Conservation (phyloP, 2,329 filamentous ascomycete genomes). For the Fusarium compactum region DNA sequence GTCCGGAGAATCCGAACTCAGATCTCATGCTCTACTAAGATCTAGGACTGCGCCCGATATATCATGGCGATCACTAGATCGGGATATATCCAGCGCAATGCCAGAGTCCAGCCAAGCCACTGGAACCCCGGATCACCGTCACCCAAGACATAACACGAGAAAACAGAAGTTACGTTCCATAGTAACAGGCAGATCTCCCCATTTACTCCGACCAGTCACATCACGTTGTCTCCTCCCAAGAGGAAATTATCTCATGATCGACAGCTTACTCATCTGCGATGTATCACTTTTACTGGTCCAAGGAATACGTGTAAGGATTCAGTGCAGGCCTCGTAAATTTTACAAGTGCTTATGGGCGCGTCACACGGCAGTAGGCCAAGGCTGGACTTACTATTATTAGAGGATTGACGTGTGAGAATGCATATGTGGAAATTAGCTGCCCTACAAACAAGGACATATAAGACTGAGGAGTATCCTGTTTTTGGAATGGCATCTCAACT, state of each 20-base stretch:
- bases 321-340: conserved; percentile 5
- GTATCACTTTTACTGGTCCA: conserved; percentile 28
- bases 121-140: too few relatives aligned
- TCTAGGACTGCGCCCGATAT: neutral
- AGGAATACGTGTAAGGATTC: conserved; percentile 1
- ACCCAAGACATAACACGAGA: conserved; percentile 11
- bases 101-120: neutral
- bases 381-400: conserved; percentile 28
- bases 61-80: neutral
- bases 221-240: neutral
- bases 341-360: conserved; percentile 28
- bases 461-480: accelerated
- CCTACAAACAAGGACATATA: neutral
- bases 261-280: conserved; percentile 12
- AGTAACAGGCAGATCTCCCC: neutral
- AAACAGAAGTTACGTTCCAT: conserved; percentile 16
- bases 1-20: neutral
- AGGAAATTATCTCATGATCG: conserved; percentile 19
- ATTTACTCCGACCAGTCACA: conserved; percentile 7
- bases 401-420: neutral
- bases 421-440: neutral
- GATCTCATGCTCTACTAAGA: neutral
- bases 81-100: neutral
- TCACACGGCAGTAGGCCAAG: conserved; percentile 14
- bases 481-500: neutral